Percentiles rank a stretch among this genome's conserved stretches.
These are phyloP conservation scores for Cardamine occulta DNA, from an alignment of 345 rosid species.

Conservation along the genomic window DNA sequence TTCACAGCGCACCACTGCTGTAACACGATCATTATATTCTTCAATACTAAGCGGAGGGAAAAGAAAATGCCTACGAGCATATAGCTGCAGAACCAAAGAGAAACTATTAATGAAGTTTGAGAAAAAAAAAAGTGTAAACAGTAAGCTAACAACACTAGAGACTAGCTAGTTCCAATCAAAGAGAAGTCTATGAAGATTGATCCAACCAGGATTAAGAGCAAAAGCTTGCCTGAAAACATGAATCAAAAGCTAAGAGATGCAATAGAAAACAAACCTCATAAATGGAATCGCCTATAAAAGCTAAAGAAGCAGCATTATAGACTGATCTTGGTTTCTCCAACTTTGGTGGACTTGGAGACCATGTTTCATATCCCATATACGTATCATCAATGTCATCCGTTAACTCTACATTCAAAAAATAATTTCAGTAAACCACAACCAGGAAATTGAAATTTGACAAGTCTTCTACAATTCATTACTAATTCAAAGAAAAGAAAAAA, in stretches of 20 bases:
- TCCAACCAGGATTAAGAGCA: conserved; percentile 1
- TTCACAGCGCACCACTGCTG: conserved; percentile 83
- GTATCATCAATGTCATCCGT: conserved; percentile 33
- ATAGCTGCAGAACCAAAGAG: conserved; percentile 56
- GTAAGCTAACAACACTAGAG: conserved; percentile 8
- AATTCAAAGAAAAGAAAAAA: not conserved
- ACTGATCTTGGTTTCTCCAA: conserved; percentile 43
- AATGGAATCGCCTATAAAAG: conserved; percentile 68
- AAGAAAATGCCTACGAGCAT: conserved; percentile 84
- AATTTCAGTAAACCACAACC: not conserved
- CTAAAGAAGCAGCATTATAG: conserved; percentile 45
- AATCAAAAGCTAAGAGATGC: not conserved
- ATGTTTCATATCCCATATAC: conserved; percentile 44
- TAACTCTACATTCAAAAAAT: conserved; percentile 23
- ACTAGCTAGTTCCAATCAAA: too few species aligned
- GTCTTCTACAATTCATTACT: not conserved
- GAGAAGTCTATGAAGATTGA: not conserved
- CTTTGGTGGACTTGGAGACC: conserved; percentile 47
- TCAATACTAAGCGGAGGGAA: conserved; percentile 84
- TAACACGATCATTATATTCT: conserved; percentile 76
- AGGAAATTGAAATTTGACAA: not conserved
- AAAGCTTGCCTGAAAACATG: not conserved
- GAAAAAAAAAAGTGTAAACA: not conserved
- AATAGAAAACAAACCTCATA: conserved; percentile 59
- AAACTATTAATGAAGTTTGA: not conserved